These are phyloP conservation scores for Ceratocystis destructans DNA, from an alignment of 2,329 filamentous ascomycete species.

Conservation along the genomic window DNA sequence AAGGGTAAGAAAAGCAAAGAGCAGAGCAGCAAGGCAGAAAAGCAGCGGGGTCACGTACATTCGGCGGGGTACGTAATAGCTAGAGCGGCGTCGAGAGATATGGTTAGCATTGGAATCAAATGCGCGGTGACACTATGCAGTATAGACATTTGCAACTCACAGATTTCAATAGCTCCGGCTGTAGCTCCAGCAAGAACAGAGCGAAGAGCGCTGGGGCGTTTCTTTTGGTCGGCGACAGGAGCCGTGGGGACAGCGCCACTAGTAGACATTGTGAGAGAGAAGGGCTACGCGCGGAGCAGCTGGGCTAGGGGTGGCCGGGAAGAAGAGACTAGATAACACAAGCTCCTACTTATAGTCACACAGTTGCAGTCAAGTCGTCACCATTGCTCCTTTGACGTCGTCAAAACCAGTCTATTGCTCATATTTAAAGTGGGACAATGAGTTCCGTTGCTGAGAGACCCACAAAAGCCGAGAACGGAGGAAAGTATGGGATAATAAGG, in stretches of 20 bases:
- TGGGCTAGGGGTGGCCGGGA: too few species aligned
- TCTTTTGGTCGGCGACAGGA: slow-evolving; percentile 21
- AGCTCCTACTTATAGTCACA: too few species aligned
- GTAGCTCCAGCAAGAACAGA: slow-evolving; percentile 84
- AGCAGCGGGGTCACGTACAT: slow-evolving; percentile 41
- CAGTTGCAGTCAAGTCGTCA: too few species aligned
- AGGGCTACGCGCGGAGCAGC: too few species aligned
- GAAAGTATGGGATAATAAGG: neutral
- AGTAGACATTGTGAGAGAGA: neutral
- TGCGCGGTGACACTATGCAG: too few species aligned
- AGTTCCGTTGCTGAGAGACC: neutral
- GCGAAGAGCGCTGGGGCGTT: slow-evolving; percentile 62
- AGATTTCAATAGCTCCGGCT: slow-evolving; percentile 91
- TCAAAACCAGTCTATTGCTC: too few species aligned
- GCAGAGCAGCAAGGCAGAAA: neutral
- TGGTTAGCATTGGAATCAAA: too few species aligned
- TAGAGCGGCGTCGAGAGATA: slow-evolving; percentile 21
- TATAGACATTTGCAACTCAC: slow-evolving; percentile 29
- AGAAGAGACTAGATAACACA: too few species aligned
- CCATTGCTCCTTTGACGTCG: too few species aligned
- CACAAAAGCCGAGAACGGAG: slow-evolving; percentile 14
- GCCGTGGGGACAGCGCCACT: neutral
- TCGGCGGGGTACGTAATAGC: slow-evolving; percentile 89
- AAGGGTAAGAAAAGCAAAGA: too few species aligned
- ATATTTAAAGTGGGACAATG: neutral